These are phyloP conservation scores for Abortiporus biennis DNA, from an alignment of 1,284 basidiomycete genomes.

Conservation along the genomic window DNA sequence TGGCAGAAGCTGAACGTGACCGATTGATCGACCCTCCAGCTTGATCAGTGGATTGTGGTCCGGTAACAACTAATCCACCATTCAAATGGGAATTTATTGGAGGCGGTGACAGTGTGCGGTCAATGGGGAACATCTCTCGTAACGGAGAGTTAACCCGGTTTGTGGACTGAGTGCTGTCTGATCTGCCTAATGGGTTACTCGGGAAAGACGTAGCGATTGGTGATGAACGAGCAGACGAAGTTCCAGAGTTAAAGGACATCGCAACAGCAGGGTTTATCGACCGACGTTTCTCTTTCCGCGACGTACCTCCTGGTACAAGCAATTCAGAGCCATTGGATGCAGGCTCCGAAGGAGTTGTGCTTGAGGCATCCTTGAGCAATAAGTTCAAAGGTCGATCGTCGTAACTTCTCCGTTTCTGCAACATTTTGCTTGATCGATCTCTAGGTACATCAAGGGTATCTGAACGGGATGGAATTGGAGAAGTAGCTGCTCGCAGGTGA, in stretches of 20 bases:
- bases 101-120: slow-evolving; percentile 10
- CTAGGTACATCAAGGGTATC: slow-evolving; percentile 21
- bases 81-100: slow-evolving; percentile 4
- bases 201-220: slow-evolving; percentile 10
- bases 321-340: slow-evolving; percentile 16
- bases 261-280: slow-evolving; percentile 38
- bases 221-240: slow-evolving; percentile 8
- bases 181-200: slow-evolving; percentile 9
- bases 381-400: slow-evolving; percentile 51
- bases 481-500: slow-evolving; percentile 16
- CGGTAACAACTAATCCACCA: slow-evolving; percentile 15
- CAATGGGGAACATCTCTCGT: slow-evolving; percentile 24
- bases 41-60: slow-evolving; percentile 10
- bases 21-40: slow-evolving; percentile 15
- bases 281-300: slow-evolving; percentile 31
- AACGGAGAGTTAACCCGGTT: slow-evolving; percentile 24
- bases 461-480: slow-evolving; percentile 13
- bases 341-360: slow-evolving; percentile 9
- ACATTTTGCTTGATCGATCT: slow-evolving; percentile 13
- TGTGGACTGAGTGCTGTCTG: slow-evolving; percentile 22
- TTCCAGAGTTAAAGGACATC: slow-evolving; percentile 22
- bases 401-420: slow-evolving; percentile 47
- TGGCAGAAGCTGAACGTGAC: slow-evolving; percentile 23
- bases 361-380: slow-evolving; percentile 26
- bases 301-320: slow-evolving; percentile 10